Evolutionary conservation across 768 basidiomycete species (phyloP).

Genomic region (Amanita subjunquillea): DNA sequence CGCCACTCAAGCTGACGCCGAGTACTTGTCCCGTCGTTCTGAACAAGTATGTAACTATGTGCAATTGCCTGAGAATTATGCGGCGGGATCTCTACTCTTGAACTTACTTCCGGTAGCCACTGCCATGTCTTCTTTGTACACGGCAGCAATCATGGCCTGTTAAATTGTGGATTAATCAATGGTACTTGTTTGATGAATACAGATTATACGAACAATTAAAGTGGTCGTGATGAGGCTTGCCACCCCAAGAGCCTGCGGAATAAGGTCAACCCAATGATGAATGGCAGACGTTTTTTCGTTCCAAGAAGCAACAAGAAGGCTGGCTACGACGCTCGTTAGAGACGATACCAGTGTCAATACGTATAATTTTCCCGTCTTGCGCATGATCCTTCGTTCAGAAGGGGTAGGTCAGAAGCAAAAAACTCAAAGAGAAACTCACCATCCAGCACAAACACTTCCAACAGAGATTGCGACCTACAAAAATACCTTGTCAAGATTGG

Average conservation of each 20-base stretch:
- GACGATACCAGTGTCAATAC: conserved; percentile 59
- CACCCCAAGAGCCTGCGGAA: conserved; percentile 80
- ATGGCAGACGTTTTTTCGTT: conserved; percentile 43
- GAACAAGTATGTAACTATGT: conserved; percentile 83
- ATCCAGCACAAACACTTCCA: conserved; percentile 85
- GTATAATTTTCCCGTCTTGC: conserved; percentile 79
- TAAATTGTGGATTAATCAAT: conserved; percentile 8
- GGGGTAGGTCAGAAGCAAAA: conserved; percentile 2
- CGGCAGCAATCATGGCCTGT: conserved; percentile 81
- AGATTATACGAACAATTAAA: conserved; percentile 50
- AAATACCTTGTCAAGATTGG: neutral
- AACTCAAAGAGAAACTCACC: conserved; percentile 31
- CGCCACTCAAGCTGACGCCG: conserved; percentile 83
- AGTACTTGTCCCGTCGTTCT: conserved; percentile 92
- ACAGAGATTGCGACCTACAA: conserved; percentile 66
- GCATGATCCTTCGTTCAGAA: conserved; percentile 57
- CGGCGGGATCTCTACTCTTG: conserved; percentile 9
- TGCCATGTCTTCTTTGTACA: conserved; percentile 73
- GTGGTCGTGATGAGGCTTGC: conserved; percentile 80
- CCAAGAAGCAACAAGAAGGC: conserved; percentile 57
- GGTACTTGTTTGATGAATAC: conserved; percentile 3
- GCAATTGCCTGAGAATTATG: conserved; percentile 5
- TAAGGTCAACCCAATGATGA: conserved; percentile 69
- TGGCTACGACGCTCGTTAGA: conserved; percentile 48
- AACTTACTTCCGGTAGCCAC: conserved; percentile 84